Evolutionary conservation across 208 protist species (phyloP).

Genomic region (Herpetomonas tarakana): DNA sequence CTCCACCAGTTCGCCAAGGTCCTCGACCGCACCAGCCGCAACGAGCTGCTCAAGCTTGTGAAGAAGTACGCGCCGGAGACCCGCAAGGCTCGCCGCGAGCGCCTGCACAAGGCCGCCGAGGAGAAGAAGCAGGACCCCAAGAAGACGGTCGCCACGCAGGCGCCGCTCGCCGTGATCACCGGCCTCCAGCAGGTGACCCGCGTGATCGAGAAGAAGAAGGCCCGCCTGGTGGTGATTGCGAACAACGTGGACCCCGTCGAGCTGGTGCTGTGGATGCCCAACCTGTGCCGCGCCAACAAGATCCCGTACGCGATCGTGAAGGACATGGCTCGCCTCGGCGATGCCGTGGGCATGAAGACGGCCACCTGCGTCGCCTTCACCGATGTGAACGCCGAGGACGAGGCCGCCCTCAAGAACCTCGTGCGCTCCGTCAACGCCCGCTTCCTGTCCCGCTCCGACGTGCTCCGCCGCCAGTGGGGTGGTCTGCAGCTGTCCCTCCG

Average conservation of each 20-base stretch:
- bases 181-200: conserved; percentile 98
- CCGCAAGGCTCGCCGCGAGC: conserved; percentile 93
- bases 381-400: conserved; percentile 94
- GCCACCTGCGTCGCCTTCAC: conserved; percentile 95
- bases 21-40: conserved; percentile 89
- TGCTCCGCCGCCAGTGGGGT: conserved; percentile 93
- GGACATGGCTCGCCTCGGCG: conserved; percentile 97
- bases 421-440: conserved; percentile 89
- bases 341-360: conserved; percentile 97
- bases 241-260: conserved; percentile 99
- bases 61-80: conserved; percentile 98
- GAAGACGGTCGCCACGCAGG: conserved; percentile 81
- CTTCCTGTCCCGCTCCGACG: conserved; percentile 94
- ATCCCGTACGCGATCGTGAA: conserved; percentile 99
- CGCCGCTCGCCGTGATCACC: conserved; percentile 89
- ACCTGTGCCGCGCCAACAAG: conserved; percentile 98
- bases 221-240: conserved; percentile 99
- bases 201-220: conserved; percentile 98
- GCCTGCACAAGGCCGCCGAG: conserved; percentile 92
- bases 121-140: conserved; percentile 90
- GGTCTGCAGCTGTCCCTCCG: conserved; percentile 88
- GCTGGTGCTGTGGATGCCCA: conserved; percentile 99
- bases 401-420: conserved; percentile 91
- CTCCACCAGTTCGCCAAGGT: conserved; percentile 93
- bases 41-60: conserved; percentile 97